phyloP scores from a whole-genome alignment of 441 rosid genomes.

The Pelargonium fulgidum region DNA sequence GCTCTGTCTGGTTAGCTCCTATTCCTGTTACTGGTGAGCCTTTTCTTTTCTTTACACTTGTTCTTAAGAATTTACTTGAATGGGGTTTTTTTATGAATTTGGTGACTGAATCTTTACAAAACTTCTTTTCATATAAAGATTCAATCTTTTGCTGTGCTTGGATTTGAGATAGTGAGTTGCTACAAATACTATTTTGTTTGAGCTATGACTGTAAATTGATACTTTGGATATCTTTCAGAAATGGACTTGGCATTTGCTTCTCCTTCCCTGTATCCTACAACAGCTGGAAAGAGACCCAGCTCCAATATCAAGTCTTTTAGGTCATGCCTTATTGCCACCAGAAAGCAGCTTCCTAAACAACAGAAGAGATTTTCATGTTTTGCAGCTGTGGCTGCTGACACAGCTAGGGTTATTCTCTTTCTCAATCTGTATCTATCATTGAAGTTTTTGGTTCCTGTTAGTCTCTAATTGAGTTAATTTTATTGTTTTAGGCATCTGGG shows the following conservation, averaged over 20 bases:
- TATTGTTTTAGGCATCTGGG: constrained; percentile 41
- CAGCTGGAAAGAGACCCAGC: constrained; percentile 21
- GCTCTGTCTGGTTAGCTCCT: not conserved
- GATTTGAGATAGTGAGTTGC: not conserved
- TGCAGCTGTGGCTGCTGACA: constrained; percentile 39
- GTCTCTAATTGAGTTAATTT: constrained; percentile 10
- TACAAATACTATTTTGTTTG: not conserved
- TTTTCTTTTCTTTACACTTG: not conserved
- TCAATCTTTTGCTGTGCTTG: not conserved
- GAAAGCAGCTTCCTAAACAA: constrained; percentile 22
- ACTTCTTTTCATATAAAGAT: not conserved
- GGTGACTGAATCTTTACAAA: not conserved
- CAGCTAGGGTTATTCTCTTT: constrained; percentile 37
- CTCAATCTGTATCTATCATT: not conserved
- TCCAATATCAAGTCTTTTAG: constrained; percentile 27
- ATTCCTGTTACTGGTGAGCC: not conserved
- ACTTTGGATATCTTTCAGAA: constrained; percentile 15
- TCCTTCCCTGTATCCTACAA: constrained; percentile 26
- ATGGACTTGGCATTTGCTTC: constrained; percentile 51
- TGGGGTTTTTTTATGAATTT: not conserved
- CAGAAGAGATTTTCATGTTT: constrained; percentile 32
- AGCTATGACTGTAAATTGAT: not conserved
- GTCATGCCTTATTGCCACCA: constrained; percentile 17
- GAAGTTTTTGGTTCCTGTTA: not conserved
- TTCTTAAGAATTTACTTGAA: not conserved